Evolutionary conservation across 495 filamentous ascomycete species (phyloP).

Genomic region (Penicilliopsis zonata): DNA sequence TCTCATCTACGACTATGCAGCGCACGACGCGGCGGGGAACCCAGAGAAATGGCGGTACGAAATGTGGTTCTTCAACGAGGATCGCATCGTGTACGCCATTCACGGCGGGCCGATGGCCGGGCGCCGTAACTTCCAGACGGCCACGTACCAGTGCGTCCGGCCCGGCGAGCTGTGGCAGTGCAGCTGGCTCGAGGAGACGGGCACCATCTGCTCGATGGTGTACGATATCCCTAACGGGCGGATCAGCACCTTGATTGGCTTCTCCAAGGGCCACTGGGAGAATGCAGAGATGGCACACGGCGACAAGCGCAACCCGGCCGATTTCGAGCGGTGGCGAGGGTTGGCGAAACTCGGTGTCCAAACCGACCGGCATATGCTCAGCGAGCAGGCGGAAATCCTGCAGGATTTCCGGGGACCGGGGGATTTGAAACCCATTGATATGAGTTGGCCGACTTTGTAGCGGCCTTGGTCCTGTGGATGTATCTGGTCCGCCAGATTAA

Average conservation of each 20-base stretch:
- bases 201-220: conserved; percentile 25
- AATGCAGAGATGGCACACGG: conserved; percentile 20
- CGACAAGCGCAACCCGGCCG: conserved; percentile 22
- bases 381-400: conserved; percentile 26
- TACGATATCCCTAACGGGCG: conserved; percentile 20
- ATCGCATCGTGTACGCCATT: conserved; percentile 30
- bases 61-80: conserved; percentile 30
- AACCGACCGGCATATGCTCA: conserved; percentile 22
- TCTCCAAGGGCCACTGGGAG: conserved; percentile 29
- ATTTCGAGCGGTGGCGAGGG: conserved; percentile 21
- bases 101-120: conserved; percentile 30
- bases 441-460: conserved; percentile 20
- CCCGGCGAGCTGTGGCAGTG: conserved; percentile 26
- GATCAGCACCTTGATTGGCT: conserved; percentile 22
- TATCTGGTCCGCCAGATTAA: too few species aligned
- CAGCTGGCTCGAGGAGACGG: conserved; percentile 30
- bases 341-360: conserved; percentile 21
- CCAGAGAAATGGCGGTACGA: conserved; percentile 32
- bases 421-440: conserved; percentile 18
- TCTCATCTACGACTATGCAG: conserved; percentile 29
- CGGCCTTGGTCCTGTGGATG: too few species aligned
- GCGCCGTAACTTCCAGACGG: conserved; percentile 24
- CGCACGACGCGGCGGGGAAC: conserved; percentile 15
- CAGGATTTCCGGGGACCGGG: conserved; percentile 24
- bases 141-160: conserved; percentile 26